phyloP scores from a whole-genome alignment of 441 rosid species.

The Pelargonium cotyledonis region DNA sequence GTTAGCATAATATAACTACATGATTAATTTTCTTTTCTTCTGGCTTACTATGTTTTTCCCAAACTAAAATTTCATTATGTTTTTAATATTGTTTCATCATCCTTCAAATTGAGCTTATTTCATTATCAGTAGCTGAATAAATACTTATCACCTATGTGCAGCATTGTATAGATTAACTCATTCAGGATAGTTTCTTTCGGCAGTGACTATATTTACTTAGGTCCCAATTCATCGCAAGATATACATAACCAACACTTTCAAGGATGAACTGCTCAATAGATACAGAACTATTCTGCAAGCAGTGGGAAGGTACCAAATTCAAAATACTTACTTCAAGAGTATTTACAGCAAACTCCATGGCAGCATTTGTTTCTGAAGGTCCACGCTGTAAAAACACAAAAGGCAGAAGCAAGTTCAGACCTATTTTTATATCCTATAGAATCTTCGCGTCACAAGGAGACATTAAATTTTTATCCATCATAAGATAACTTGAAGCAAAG shows the following conservation, averaged over 20 bases:
- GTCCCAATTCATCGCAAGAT: neutral
- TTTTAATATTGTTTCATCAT: too few species aligned
- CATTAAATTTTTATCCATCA: too few species aligned
- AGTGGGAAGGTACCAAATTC: neutral
- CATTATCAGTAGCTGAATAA: too few species aligned
- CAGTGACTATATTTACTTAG: neutral
- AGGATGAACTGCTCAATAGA: neutral
- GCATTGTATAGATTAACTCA: neutral
- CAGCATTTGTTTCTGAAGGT: constrained; percentile 8
- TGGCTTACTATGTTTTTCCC: too few species aligned
- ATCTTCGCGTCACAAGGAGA: too few species aligned
- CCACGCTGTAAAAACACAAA: constrained; percentile 5
- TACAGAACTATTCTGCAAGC: neutral
- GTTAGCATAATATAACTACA: too few species aligned
- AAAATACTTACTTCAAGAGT: constrained; percentile 7
- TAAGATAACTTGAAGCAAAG: neutral
- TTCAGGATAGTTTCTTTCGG: neutral
- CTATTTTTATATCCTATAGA: neutral
- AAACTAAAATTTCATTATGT: too few species aligned
- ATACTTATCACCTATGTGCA: too few species aligned
- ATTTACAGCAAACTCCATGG: constrained; percentile 5
- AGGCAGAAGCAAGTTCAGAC: neutral
- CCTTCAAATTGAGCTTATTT: too few species aligned
- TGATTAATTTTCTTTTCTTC: too few species aligned
- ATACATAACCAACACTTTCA: neutral